Evolutionary conservation across 306 rosid species (phyloP).

Genomic region (Canavalia ensiformis): DNA sequence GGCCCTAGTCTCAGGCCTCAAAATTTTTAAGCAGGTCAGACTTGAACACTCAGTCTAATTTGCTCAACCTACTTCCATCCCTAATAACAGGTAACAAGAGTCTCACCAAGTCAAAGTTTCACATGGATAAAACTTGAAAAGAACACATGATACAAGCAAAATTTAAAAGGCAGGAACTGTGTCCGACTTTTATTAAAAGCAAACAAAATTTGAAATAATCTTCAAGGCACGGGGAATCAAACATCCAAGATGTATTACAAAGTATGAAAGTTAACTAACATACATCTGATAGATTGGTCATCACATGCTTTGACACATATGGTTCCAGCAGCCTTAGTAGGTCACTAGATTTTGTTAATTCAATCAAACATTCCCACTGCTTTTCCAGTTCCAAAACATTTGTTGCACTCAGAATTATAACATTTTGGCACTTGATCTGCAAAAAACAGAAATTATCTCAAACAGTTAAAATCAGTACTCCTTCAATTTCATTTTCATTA

Average conservation of each 20-base stretch:
- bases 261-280: slow-evolving; percentile 39
- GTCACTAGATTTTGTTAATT: slow-evolving; percentile 68
- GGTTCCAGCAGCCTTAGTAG: slow-evolving; percentile 70
- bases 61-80: too few species aligned
- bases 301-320: slow-evolving; percentile 62
- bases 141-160: not conserved
- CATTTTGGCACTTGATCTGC: slow-evolving; percentile 93
- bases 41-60: too few species aligned
- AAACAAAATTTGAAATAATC: slow-evolving; percentile 12
- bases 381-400: slow-evolving; percentile 73
- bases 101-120: not conserved
- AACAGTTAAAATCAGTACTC: slow-evolving; percentile 23
- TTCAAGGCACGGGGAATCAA: slow-evolving; percentile 34
- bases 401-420: slow-evolving; percentile 74
- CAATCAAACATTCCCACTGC: slow-evolving; percentile 90
- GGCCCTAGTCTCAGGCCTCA: too few species aligned
- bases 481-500: slow-evolving; percentile 18
- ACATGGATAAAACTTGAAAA: not conserved
- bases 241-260: slow-evolving; percentile 39
- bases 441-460: slow-evolving; percentile 43
- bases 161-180: slow-evolving; percentile 24
- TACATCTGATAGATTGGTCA: slow-evolving; percentile 77
- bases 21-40: too few species aligned
- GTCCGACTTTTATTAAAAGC: not conserved
- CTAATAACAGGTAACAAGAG: not conserved